Conservation (phyloP, 352 stramenopile genomes). For the Phytophthora foliorum region DNA sequence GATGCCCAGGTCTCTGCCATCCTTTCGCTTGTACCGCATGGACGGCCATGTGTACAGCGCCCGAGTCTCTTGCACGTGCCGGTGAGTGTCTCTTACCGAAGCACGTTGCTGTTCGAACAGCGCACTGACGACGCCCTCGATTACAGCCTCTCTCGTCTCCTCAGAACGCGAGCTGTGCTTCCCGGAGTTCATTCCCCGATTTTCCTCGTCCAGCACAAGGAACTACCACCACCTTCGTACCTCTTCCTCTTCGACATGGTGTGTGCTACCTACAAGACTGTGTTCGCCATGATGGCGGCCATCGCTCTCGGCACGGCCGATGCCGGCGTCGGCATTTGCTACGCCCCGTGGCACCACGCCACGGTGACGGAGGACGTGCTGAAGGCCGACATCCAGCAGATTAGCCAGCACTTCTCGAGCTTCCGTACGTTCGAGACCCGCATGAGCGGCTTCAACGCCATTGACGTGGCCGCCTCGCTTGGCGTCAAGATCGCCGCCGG, state of each 20-base stretch:
- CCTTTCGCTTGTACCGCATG: slow-evolving; percentile 34
- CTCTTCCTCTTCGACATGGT: slow-evolving; percentile 39
- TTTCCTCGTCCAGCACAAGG: slow-evolving; percentile 42
- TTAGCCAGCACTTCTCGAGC: slow-evolving; percentile 59
- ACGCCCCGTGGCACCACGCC: slow-evolving; percentile 68
- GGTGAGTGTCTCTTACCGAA: slow-evolving; percentile 38
- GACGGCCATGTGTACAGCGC: slow-evolving; percentile 26
- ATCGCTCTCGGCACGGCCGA: slow-evolving; percentile 26
- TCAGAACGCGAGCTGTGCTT: slow-evolving; percentile 11
- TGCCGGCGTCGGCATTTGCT: slow-evolving; percentile 52
- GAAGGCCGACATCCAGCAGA: slow-evolving; percentile 39
- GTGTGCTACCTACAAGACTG: slow-evolving; percentile 45
- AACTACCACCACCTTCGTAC: slow-evolving; percentile 21
- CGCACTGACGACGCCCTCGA: slow-evolving; percentile 14
- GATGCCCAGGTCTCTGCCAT: slow-evolving; percentile 15
- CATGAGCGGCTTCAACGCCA: slow-evolving; percentile 62
- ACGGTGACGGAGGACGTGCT: slow-evolving; percentile 46
- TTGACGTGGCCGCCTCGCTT: slow-evolving; percentile 46
- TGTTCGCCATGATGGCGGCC: slow-evolving; percentile 44
- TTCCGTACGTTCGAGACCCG: slow-evolving; percentile 79
- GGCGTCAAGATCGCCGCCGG: slow-evolving; percentile 69
- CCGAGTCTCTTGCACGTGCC: slow-evolving; percentile 22
- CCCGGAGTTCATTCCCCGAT: slow-evolving; percentile 35
- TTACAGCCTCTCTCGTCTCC: slow-evolving; percentile 24
- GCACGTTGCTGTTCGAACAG: slow-evolving; percentile 40